Conservation (phyloP, 78 protist genomes). For the Bodo saltans region DNA sequence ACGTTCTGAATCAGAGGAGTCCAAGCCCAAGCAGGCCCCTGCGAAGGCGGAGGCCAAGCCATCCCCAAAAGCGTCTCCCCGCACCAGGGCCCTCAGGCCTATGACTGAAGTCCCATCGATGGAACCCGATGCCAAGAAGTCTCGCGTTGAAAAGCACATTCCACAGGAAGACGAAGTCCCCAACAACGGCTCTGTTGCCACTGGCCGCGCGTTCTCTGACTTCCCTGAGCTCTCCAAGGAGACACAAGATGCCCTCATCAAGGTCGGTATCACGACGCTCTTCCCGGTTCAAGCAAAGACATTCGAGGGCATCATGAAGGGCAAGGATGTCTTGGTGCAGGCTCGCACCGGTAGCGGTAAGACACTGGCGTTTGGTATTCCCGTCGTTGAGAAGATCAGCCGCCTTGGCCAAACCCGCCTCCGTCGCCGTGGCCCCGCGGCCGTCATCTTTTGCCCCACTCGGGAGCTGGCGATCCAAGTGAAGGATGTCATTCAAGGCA, state of each 20-base stretch:
- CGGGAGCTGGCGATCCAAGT: conserved; percentile 78
- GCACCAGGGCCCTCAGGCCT: too few relatives aligned
- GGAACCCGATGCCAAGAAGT: background rate
- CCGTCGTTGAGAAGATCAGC: conserved; percentile 54
- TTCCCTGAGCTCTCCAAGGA: background rate
- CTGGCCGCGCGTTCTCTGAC: background rate
- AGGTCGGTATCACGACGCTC: conserved; percentile 14
- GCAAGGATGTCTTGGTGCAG: conserved; percentile 67
- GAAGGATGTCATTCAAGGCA: background rate
- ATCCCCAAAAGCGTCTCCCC: too few relatives aligned
- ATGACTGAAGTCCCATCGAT: too few relatives aligned
- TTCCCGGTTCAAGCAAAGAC: conserved; percentile 54
- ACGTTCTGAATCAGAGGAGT: too few relatives aligned
- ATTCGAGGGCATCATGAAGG: conserved; percentile 40
- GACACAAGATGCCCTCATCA: background rate
- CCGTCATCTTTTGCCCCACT: conserved; percentile 60
- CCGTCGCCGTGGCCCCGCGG: conserved; percentile 19
- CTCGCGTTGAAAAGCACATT: background rate
- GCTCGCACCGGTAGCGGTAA: conserved; percentile 74
- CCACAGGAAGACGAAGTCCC: background rate
- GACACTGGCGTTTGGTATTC: conserved; percentile 82
- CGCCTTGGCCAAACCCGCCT: background rate
- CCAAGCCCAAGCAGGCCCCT: too few relatives aligned
- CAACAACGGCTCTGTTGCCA: background rate
- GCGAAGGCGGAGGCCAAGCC: too few relatives aligned